Percentiles rank a stretch among this genome's conserved stretches.
Conservation (phyloP, 2,329 filamentous ascomycete species). For the Parafenestella ontariensis region DNA sequence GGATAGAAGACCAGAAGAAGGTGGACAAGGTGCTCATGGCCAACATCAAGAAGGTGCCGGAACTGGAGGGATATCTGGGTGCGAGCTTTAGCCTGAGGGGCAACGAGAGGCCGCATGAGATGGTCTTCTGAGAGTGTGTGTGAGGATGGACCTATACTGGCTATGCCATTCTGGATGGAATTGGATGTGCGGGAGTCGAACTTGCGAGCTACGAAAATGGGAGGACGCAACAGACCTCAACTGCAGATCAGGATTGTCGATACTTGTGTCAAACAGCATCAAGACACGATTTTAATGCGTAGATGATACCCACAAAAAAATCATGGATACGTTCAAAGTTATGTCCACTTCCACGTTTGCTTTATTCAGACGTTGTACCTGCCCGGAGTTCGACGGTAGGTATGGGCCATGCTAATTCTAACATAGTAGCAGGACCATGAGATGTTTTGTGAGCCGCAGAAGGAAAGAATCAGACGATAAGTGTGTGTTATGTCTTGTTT, state of each 20-base stretch:
- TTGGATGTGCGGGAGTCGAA: too few species aligned
- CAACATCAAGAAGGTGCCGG: conserved; percentile 95
- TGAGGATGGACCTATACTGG: not conserved
- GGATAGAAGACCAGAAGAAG: conserved; percentile 96
- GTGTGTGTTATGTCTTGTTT: too few species aligned
- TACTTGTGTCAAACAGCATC: not conserved
- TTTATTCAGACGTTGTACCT: too few species aligned
- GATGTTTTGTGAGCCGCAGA: too few species aligned
- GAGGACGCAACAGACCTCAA: not conserved
- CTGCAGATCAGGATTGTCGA: not conserved
- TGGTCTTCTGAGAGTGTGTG: conserved; percentile 76
- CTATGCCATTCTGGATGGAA: too few species aligned
- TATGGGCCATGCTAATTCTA: too few species aligned
- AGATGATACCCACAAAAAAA: conserved; percentile 20
- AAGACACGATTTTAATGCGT: conserved; percentile 18
- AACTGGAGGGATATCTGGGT: conserved; percentile 89
- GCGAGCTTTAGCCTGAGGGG: conserved; percentile 97
- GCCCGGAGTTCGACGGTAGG: not conserved
- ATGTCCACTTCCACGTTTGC: not conserved
- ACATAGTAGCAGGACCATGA: too few species aligned
- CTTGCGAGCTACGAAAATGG: not conserved
- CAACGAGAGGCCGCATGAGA: conserved; percentile 99
- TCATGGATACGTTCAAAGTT: not conserved
- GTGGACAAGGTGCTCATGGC: conserved; percentile 93
- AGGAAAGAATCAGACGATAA: too few species aligned